These are phyloP conservation scores for Rhododendron ferrugineum DNA, from an alignment of 148 eudicot species.

Conservation along the genomic window DNA sequence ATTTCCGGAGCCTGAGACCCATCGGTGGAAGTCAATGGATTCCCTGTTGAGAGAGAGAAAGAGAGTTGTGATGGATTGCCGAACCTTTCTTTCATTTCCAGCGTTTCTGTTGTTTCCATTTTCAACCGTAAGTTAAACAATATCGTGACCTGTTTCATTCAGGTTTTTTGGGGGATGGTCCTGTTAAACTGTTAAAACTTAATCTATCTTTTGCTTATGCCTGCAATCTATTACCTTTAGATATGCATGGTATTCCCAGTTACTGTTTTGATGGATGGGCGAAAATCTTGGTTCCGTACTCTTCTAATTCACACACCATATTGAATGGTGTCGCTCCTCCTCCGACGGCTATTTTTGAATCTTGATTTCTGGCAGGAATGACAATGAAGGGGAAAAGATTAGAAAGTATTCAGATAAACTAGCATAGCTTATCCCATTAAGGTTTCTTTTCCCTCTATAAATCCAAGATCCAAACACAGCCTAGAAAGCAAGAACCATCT, in stretches of 20 bases:
- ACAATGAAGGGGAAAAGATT: background rate
- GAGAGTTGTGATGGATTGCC: constrained; percentile 3
- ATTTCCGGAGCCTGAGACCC: background rate
- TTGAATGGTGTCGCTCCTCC: background rate
- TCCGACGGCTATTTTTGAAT: background rate
- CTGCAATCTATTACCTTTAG: constrained; percentile 4
- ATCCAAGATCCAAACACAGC: background rate
- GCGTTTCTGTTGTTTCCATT: constrained; percentile 13
- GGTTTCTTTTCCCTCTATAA: background rate
- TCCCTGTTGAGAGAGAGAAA: background rate
- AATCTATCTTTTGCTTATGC: background rate
- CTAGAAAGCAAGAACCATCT: background rate
- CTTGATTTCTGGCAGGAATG: background rate
- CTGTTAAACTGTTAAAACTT: background rate
- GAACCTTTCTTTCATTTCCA: constrained; percentile 15
- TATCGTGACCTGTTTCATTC: constrained; percentile 13
- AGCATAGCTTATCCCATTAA: background rate
- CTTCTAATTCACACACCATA: background rate
- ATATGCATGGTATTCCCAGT: background rate
- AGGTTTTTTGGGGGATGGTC: constrained; percentile 14
- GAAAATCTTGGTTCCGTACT: background rate
- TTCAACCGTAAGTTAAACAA: background rate
- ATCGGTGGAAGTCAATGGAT: constrained; percentile 6
- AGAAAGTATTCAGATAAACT: background rate
- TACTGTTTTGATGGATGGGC: background rate